Conservation (phyloP, 495 filamentous ascomycete species). For the Cladorrhinum samala region DNA sequence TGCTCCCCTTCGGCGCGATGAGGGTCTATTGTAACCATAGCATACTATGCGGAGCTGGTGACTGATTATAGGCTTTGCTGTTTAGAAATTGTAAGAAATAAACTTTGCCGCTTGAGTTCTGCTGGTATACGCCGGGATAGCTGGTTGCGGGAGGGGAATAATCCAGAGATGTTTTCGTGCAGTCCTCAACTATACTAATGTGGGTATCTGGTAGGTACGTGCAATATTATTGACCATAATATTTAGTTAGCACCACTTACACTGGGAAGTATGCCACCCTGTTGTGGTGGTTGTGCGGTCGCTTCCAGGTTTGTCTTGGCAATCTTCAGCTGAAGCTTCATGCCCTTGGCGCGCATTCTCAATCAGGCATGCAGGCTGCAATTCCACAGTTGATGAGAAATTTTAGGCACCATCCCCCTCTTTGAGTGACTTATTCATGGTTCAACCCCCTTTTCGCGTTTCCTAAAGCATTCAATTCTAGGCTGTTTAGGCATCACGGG, state of each 20-base stretch:
- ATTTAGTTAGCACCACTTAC: no score
- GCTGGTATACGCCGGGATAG: no score
- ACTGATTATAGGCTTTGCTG: constrained; percentile 2
- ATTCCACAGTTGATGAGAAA: background rate
- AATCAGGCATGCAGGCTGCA: constrained; percentile 3
- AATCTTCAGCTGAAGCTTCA: background rate
- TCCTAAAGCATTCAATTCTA: no score
- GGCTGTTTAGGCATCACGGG: constrained; percentile 20
- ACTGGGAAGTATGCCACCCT: no score
- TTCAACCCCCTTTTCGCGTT: no score
- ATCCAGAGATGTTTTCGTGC: no score
- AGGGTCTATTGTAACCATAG: constrained; percentile 6
- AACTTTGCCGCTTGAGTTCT: background rate
- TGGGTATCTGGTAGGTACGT: no score
- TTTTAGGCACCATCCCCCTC: background rate
- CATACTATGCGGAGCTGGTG: constrained; percentile 3
- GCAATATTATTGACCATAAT: background rate
- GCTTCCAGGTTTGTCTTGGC: background rate
- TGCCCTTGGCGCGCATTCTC: background rate
- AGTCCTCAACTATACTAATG: no score
- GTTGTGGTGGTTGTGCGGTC: background rate
- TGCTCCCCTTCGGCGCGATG: constrained; percentile 1
- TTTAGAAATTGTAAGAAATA: background rate
- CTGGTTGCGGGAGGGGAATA: background rate
- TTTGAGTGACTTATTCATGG: background rate